phyloP scores from a whole-genome alignment of 1,139 yeast genomes.

The Sugiyamaella xylanicola region DNA sequence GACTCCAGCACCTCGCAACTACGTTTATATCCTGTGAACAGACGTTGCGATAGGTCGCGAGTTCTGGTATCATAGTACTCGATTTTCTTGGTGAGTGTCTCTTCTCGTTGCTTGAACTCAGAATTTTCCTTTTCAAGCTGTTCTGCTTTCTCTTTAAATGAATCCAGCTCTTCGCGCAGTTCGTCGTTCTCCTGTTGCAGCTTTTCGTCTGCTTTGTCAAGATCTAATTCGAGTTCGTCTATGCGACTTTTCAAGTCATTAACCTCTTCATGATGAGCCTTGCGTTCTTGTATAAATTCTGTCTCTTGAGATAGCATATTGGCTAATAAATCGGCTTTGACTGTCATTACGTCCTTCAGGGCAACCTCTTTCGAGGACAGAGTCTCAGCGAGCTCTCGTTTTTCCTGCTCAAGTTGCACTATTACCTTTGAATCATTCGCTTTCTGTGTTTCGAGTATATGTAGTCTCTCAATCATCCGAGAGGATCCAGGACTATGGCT shows the following conservation, averaged over 20 bases:
- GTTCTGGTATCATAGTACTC: conserved; percentile 33
- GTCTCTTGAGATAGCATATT: conserved; percentile 66
- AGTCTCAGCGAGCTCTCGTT: conserved; percentile 27
- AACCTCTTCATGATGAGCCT: conserved; percentile 53
- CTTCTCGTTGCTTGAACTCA: conserved; percentile 15
- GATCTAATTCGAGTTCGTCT: conserved; percentile 58
- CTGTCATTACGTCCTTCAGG: conserved; percentile 36
- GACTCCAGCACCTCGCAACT: conserved; percentile 68
- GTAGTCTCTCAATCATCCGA: conserved; percentile 41
- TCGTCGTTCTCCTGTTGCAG: conserved; percentile 40
- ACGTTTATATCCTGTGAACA: conserved; percentile 46
- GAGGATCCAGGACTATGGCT: conserved; percentile 15
- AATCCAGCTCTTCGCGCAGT: conserved; percentile 32
- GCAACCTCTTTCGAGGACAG: conserved; percentile 24
- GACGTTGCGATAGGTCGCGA: conserved; percentile 44
- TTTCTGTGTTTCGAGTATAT: conserved; percentile 43
- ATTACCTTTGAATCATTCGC: conserved; percentile 35
- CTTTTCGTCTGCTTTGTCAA: conserved; percentile 35
- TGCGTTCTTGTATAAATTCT: conserved; percentile 59
- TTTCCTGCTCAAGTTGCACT: conserved; percentile 26
- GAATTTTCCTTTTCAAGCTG: conserved; percentile 17
- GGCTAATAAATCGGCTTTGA: conserved; percentile 65
- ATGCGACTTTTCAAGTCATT: conserved; percentile 47
- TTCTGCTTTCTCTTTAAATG: conserved; percentile 1
- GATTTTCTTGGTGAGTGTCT: conserved; percentile 18